Conservation (phyloP, 371 early-diverging fungal species). For the Chytridium lagenaria region DNA sequence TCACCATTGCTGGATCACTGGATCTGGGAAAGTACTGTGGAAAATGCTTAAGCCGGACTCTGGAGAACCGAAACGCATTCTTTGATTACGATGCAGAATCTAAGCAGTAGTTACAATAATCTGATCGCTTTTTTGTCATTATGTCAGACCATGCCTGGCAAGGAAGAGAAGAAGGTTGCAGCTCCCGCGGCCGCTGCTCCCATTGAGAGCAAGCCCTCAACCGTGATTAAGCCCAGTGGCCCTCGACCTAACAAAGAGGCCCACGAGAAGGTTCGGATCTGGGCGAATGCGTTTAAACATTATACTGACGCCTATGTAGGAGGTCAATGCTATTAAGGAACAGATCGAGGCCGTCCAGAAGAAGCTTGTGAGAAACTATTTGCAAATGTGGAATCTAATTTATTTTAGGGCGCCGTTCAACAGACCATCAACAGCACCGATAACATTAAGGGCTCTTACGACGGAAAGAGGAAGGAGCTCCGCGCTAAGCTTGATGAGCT, state of each 20-base stretch:
- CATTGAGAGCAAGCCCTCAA: background rate
- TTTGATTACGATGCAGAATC: too few relatives aligned
- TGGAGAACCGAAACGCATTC: too few relatives aligned
- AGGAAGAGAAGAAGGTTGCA: constrained; percentile 9
- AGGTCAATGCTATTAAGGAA: constrained; percentile 57
- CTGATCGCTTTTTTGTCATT: too few relatives aligned
- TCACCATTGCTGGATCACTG: too few relatives aligned
- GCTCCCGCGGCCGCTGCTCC: background rate
- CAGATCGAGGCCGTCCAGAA: constrained; percentile 65
- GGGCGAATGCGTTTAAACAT: background rate
- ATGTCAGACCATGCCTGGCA: constrained; percentile 12
- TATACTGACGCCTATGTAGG: constrained; percentile 29
- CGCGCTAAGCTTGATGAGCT: constrained; percentile 67
- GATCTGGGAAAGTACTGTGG: too few relatives aligned
- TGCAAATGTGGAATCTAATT: background rate
- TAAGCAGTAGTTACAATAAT: too few relatives aligned
- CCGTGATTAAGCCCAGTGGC: background rate
- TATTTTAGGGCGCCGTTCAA: constrained; percentile 52
- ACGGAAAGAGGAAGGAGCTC: constrained; percentile 46
- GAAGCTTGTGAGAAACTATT: constrained; percentile 61
- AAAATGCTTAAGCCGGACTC: too few relatives aligned
- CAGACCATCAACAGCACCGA: constrained; percentile 57
- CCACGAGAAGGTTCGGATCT: constrained; percentile 25
- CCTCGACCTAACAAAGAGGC: constrained; percentile 37
- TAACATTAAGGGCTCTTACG: constrained; percentile 59